Base-by-base conservation (phyloP, 345 rosid genomes). In the Clarkia xantiana region DNA sequence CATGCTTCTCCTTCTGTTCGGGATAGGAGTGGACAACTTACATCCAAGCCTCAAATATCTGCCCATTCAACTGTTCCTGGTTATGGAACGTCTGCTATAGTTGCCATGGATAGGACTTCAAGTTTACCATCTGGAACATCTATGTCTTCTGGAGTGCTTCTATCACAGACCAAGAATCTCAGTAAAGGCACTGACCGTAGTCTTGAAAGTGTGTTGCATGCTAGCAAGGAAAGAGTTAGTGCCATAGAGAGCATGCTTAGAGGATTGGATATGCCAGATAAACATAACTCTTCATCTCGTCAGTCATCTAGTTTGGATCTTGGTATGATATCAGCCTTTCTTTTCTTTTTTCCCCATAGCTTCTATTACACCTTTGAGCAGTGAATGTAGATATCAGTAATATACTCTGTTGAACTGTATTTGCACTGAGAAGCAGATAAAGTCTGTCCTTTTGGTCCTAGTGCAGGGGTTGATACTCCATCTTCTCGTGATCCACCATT, bases 401-500 rank as follows among this genome's bases (percentile, higher is more conserved):
- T 36, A 63, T 39, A 44, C 49, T 54, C 45, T 52, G 52, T 59
- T 42, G 34, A 11, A 45, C 56, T 53, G 18, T 42, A 17, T 44
- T 60, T 42, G 59, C 40, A 51, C 18, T 55, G 38, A 18, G 13
- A 64, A 75, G 64, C 68, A 61, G 84, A 86, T 83, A 69, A 82
- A 55, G 72, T 72, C 58, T 62, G 40, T 64, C 44, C 70, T 69
- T 44, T 77, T 70, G 76, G 59, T 67, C 86, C 84, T 91, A 86
- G 96, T 72, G 86, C 91, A 90, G 97, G 97, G 78, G 88, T 90
- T 73, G 94, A 90, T 85, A 81, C 94, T 86, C 96, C 96, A 79
- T 91, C 98, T 34, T 81, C 98, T 69, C 96, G 94, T 65, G 89
- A 86, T 75, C 93, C 94, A 51, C 89, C 86, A 45, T 81, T 73